Conservation (phyloP, 352 stramenopile species). For the Pythium rishiriense region DNA sequence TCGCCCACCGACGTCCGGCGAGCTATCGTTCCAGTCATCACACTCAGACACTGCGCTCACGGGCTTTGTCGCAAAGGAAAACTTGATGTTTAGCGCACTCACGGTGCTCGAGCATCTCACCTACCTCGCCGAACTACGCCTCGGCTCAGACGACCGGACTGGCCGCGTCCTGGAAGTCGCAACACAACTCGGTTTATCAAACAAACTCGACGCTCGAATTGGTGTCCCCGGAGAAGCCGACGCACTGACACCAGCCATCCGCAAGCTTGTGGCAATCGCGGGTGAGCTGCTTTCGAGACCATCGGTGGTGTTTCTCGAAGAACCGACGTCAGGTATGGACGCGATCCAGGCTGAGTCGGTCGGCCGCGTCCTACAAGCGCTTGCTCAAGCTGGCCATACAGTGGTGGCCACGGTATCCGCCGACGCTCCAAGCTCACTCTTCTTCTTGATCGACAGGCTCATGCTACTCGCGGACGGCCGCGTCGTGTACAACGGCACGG, state of each 20-base stretch:
- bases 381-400: conserved; percentile 78
- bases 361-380: conserved; percentile 42
- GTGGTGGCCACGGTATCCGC: conserved; percentile 86
- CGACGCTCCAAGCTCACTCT: conserved; percentile 33
- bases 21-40: not conserved
- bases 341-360: conserved; percentile 59
- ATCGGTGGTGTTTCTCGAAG: conserved; percentile 81
- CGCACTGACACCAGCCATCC: not conserved
- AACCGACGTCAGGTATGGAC: conserved; percentile 67
- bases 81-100: conserved; percentile 42
- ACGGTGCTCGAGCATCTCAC: conserved; percentile 88
- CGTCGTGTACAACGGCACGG: conserved; percentile 30
- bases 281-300: conserved; percentile 50
- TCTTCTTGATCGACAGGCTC: conserved; percentile 33
- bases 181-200: not conserved
- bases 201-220: not conserved
- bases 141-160: not conserved
- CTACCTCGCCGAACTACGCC: conserved; percentile 78
- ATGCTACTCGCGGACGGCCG: conserved; percentile 24
- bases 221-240: not conserved
- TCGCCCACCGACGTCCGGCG: not conserved
- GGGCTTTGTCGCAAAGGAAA: not conserved
- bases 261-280: not conserved
- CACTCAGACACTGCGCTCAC: not conserved
- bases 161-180: not conserved